Base-by-base conservation (phyloP, 1,284 basidiomycete species). In the Naganishia albida region DNA sequence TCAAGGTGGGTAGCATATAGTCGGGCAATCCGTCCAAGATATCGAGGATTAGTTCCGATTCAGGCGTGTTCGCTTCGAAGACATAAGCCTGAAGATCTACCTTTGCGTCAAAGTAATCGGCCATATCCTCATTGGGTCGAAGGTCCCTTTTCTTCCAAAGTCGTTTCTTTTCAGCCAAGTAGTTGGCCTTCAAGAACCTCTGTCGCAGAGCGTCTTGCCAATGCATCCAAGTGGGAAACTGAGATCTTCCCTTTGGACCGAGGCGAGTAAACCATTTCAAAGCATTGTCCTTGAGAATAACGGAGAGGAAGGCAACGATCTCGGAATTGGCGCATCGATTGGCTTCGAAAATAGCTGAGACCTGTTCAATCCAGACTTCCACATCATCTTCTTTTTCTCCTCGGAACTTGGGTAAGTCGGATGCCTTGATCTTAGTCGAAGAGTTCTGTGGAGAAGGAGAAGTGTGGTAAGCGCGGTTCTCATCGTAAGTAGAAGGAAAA, bases 141-240 rank as follows among this genome's bases (percentile, higher is more conserved):
- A 63, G 51, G 8, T 54, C 51, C 18, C 62, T 34, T 12, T 54
- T 40, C 8, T 46, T 51, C 50, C 51, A 53, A 3, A 44, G 40
- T 2, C 42, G 13, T 54, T 49, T 49, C 42, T 44, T 43, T 12
- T 63, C 51, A 26, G 42, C 51, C n/a, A 44, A 10, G 42, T 63
- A 52, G 18, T 63, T 63, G 1, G 62, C 40, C 28, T 30, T 34
- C 13, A 53, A 20, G 52, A 63, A 55, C 1, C 38, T 16, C 12
- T 63, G 25, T n/a, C 62, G 50, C 18, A 63, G 51, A 16, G 51
- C 62, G 13, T 53, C 62, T 30, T 54, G 44, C 62, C 62, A 55
- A 23, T 46, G 20, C 12, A 16, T 26, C 62, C 62, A 63, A 30
- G 62, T 63, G 6, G 23, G 26, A 18, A 55, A 26, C 10, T 46